phyloP scores from a whole-genome alignment of 345 rosid genomes.

The Rhodamnia argentea region DNA sequence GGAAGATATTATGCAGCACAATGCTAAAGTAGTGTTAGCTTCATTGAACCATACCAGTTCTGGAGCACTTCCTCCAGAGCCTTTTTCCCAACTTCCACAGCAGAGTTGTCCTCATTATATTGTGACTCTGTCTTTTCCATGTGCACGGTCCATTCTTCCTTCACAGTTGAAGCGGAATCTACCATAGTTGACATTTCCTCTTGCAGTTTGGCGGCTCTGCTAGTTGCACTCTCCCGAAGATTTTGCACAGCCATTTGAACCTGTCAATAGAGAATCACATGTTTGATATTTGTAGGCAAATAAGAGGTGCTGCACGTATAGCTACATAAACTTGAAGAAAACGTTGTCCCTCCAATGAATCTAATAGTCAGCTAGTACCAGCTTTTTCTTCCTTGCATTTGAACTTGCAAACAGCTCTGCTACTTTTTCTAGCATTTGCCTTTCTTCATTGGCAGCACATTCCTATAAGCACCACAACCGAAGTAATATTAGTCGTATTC shows the following conservation, averaged over 20 bases:
- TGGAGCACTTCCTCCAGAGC: constrained; percentile 72
- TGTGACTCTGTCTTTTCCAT: constrained; percentile 74
- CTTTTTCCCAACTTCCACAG: constrained; percentile 68
- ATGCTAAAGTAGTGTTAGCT: not conserved
- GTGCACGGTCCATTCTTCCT: constrained; percentile 70
- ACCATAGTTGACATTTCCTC: constrained; percentile 94
- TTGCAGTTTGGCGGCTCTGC: constrained; percentile 64
- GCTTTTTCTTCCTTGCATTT: constrained; percentile 79
- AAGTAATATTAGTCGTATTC: not conserved
- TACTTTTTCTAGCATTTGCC: constrained; percentile 75
- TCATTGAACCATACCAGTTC: constrained; percentile 45
- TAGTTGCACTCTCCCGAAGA: constrained; percentile 64
- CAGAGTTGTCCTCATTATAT: constrained; percentile 57
- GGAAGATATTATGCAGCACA: not conserved
- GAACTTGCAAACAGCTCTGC: constrained; percentile 82
- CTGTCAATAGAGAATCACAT: constrained; percentile 15
- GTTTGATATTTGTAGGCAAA: not conserved
- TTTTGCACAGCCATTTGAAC: constrained; percentile 88
- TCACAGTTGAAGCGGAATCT: constrained; percentile 62
- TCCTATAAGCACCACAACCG: constrained; percentile 23
- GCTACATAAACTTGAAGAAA: not conserved
- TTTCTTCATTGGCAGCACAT: constrained; percentile 84
- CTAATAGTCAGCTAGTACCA: constrained; percentile 28
- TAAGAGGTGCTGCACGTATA: not conserved
- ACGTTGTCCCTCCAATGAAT: not conserved